A percentile compares a stretch with the other conserved stretches of the same genome.
These are phyloP conservation scores for Exophiala spinifera DNA, from an alignment of 2,329 filamentous ascomycete genomes.

Conservation along the genomic window DNA sequence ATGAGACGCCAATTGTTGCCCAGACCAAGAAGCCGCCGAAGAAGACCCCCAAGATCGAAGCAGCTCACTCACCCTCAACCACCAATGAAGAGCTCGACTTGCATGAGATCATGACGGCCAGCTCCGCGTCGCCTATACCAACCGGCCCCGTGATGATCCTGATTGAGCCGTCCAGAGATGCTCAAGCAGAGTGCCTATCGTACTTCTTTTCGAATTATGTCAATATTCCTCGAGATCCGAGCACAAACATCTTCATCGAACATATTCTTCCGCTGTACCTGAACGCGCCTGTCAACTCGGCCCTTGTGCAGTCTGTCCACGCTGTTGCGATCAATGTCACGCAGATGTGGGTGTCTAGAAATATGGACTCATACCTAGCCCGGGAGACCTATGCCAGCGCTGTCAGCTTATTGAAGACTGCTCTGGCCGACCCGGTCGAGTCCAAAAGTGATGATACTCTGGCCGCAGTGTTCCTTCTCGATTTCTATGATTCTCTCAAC, in stretches of 20 bases:
- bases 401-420: slow-evolving; percentile 7
- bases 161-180: slow-evolving; percentile 11
- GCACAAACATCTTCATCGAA: slow-evolving; percentile 24
- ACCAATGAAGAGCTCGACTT: neutral
- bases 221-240: slow-evolving; percentile 22
- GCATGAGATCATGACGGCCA: neutral
- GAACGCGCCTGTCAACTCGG: slow-evolving; percentile 10
- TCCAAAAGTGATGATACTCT: slow-evolving; percentile 18
- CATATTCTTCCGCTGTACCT: slow-evolving; percentile 21
- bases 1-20: slow-evolving; percentile 8
- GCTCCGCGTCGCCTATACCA: too few relatives aligned
- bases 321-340: slow-evolving; percentile 19
- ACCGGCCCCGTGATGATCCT: slow-evolving; percentile 1
- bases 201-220: slow-evolving; percentile 25
- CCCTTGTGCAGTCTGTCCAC: slow-evolving; percentile 12
- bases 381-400: slow-evolving; percentile 14
- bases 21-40: slow-evolving; percentile 9
- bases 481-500: slow-evolving; percentile 23
- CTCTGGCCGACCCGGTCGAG: slow-evolving; percentile 11
- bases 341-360: slow-evolving; percentile 19
- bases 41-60: neutral
- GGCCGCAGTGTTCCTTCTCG: slow-evolving; percentile 23
- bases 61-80: neutral
- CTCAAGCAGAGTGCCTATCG: slow-evolving; percentile 13
- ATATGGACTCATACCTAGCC: slow-evolving; percentile 13